A percentile compares a stretch with the other conserved stretches of the same genome.
These are phyloP conservation scores for Lecanoromycetidae sp. DNA, from an alignment of 2,329 filamentous ascomycete genomes.

Conservation along the genomic window DNA sequence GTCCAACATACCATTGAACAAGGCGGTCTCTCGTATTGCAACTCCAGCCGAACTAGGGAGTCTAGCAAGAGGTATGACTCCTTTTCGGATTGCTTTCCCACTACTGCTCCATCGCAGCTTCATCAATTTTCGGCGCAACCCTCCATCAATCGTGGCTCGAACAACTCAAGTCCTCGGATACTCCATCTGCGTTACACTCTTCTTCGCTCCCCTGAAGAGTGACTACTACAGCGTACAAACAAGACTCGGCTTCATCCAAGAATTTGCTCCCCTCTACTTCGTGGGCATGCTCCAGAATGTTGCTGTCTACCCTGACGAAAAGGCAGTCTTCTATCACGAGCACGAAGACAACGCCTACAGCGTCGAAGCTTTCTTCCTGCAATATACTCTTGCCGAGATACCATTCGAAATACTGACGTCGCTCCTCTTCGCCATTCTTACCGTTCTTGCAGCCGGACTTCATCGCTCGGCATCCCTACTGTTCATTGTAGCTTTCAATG, in stretches of 20 bases:
- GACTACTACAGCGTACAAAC: constrained; percentile 62
- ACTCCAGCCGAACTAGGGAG: constrained; percentile 62
- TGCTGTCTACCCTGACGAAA: constrained; percentile 50
- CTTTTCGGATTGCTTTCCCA: constrained; percentile 52
- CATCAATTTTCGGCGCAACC: constrained; percentile 58
- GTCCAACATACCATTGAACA: constrained; percentile 18
- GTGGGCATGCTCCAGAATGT: constrained; percentile 72
- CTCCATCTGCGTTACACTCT: constrained; percentile 50
- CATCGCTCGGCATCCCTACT: constrained; percentile 52
- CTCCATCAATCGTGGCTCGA: constrained; percentile 50
- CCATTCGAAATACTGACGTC: constrained; percentile 58
- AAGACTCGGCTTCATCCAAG: constrained; percentile 60
- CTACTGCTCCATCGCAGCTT: constrained; percentile 54
- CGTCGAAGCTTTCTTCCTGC: constrained; percentile 56
- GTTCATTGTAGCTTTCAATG: constrained; percentile 55
- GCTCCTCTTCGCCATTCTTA: constrained; percentile 53
- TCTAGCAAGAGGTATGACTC: constrained; percentile 50
- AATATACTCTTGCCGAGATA: constrained; percentile 58
- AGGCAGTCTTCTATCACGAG: constrained; percentile 58
- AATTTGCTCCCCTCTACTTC: constrained; percentile 60
- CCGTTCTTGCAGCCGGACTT: constrained; percentile 53
- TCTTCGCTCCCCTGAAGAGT: constrained; percentile 58
- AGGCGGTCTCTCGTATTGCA: constrained; percentile 37
- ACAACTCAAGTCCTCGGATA: constrained; percentile 56
- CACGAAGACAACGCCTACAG: constrained; percentile 62